Conservation (phyloP, 1,284 basidiomycete genomes). For the Erythrobasidium hasegawianum region DNA sequence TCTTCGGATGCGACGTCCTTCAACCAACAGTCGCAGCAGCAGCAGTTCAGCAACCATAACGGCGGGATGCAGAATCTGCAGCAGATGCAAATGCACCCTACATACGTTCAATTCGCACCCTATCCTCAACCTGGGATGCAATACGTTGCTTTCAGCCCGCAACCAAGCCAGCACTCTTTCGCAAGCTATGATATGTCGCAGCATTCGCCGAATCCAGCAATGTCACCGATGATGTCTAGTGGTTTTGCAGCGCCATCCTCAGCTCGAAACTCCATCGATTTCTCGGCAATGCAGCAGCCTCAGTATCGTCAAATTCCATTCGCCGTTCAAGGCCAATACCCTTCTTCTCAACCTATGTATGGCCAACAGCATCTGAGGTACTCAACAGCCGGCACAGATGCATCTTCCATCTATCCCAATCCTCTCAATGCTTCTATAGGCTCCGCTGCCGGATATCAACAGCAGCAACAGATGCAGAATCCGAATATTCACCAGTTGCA, state of each 20-base stretch:
- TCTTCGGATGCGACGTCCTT: background rate
- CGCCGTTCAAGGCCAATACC: background rate
- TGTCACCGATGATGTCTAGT: constrained; percentile 7
- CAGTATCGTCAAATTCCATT: constrained; percentile 12
- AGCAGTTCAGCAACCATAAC: background rate
- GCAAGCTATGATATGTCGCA: background rate
- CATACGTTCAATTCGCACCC: background rate
- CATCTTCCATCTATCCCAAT: constrained; percentile 5
- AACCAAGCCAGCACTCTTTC: background rate
- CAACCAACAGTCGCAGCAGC: constrained; percentile 9
- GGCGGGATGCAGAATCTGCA: background rate
- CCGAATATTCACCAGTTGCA: background rate
- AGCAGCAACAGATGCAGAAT: constrained; percentile 1
- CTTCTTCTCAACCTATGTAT: background rate
- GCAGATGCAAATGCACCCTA: background rate
- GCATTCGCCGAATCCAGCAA: background rate
- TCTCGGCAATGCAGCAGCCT: constrained; percentile 6
- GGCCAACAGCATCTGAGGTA: constrained; percentile 8
- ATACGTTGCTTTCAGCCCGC: constrained; percentile 6
- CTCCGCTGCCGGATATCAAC: background rate
- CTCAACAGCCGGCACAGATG: constrained; percentile 13
- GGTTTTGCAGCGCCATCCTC: background rate
- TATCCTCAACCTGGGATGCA: constrained; percentile 11
- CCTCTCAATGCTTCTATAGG: background rate
- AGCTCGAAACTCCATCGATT: constrained; percentile 4